Conservation (phyloP, 2,329 filamentous ascomycete species). For the Neonectria neomacrospora region DNA sequence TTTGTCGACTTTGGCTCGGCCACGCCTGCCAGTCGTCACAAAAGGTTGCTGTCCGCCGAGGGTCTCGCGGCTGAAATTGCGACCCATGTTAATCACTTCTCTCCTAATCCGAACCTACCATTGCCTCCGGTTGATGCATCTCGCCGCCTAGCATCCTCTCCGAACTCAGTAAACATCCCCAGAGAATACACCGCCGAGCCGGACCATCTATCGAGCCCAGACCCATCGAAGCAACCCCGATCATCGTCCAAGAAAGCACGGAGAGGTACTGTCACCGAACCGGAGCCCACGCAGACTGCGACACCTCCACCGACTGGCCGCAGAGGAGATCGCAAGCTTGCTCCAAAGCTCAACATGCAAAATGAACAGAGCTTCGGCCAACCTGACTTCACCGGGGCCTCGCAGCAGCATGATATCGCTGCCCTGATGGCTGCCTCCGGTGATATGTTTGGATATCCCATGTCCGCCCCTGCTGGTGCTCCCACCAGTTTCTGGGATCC, state of each 20-base stretch:
- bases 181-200: slow-evolving; percentile 47
- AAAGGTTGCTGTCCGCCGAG: slow-evolving; percentile 63
- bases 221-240: slow-evolving; percentile 39
- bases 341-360: slow-evolving; percentile 67
- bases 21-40: slow-evolving; percentile 55
- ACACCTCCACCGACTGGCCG: slow-evolving; percentile 70
- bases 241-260: slow-evolving; percentile 58
- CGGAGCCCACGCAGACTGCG: slow-evolving; percentile 59
- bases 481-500: slow-evolving; percentile 69
- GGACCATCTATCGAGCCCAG: slow-evolving; percentile 45
- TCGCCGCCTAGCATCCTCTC: slow-evolving; percentile 68
- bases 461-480: slow-evolving; percentile 66
- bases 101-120: slow-evolving; percentile 61
- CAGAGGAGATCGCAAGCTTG: slow-evolving; percentile 67
- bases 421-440: slow-evolving; percentile 58
- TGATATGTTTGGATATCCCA: slow-evolving; percentile 69
- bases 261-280: slow-evolving; percentile 54
- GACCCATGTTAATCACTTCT: slow-evolving; percentile 72
- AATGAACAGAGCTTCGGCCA: slow-evolving; percentile 66
- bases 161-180: slow-evolving; percentile 54
- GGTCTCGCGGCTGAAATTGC: slow-evolving; percentile 62
- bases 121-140: slow-evolving; percentile 70
- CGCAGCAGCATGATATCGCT: slow-evolving; percentile 62
- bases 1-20: slow-evolving; percentile 59
- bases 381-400: slow-evolving; percentile 60